Conservation (phyloP, 768 basidiomycete species). For the Daedaleopsis nitida region DNA sequence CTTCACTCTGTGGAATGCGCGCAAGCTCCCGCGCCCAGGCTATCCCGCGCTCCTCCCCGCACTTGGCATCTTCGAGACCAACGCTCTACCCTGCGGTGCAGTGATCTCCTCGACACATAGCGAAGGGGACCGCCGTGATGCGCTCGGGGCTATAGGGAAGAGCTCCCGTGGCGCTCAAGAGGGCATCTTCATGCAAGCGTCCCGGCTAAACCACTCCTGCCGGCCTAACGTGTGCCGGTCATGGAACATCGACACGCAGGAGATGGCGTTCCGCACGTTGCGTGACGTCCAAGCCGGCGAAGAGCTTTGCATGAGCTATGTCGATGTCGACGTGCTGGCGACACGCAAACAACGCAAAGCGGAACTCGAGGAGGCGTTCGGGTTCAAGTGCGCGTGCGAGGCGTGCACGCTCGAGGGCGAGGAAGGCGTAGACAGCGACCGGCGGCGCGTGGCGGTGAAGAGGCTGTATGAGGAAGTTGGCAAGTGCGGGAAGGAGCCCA, state of each 20-base stretch:
- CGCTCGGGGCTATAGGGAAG: neutral
- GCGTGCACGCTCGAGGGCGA: constrained; percentile 23
- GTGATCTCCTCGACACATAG: too few species aligned
- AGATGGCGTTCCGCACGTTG: constrained; percentile 29
- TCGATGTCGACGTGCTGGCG: constrained; percentile 20
- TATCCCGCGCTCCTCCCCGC: constrained; percentile 25
- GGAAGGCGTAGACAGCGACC: constrained; percentile 23
- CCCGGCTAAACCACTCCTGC: constrained; percentile 35
- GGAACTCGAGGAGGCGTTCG: constrained; percentile 15
- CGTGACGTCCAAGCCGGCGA: constrained; percentile 24
- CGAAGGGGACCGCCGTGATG: neutral
- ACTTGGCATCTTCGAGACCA: constrained; percentile 32
- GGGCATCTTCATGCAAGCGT: constrained; percentile 32
- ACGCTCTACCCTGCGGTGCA: constrained; percentile 27
- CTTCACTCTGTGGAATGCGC: constrained; percentile 29
- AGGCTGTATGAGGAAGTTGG: constrained; percentile 28
- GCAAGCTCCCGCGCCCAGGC: constrained; percentile 11
- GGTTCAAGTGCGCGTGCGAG: constrained; percentile 27
- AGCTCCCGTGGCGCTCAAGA: neutral
- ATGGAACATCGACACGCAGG: constrained; percentile 27
- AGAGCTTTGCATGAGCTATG: constrained; percentile 32
- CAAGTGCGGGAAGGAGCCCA: constrained; percentile 26
- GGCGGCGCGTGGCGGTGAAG: constrained; percentile 19
- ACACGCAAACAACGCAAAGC: constrained; percentile 17
- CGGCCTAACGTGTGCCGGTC: constrained; percentile 29